Evolutionary conservation across 83 land plant genomes (phyloP).

Genomic region (Thuja plicata): DNA sequence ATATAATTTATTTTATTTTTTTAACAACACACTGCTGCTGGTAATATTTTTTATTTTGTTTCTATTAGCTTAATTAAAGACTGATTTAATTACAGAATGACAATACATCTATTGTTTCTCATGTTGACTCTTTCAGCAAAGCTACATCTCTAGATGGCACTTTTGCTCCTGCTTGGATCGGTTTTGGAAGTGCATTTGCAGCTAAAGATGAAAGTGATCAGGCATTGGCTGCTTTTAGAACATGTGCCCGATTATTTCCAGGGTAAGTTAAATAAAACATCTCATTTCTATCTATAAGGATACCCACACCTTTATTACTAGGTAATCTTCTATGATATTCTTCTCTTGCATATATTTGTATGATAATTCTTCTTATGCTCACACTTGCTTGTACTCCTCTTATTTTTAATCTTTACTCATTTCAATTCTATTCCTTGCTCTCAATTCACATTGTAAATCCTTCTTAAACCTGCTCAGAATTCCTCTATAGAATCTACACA

Average conservation of each 20-base stretch:
- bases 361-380: too few species aligned
- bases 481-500: too few species aligned
- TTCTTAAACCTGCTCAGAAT: too few species aligned
- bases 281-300: not conserved
- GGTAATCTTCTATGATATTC: not conserved
- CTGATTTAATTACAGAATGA: not conserved
- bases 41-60: not conserved
- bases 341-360: too few species aligned
- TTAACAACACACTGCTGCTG: not conserved
- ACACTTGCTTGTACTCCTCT: too few species aligned
- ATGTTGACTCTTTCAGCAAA: slow-evolving; percentile 54
- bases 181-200: slow-evolving; percentile 94
- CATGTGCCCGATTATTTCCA: slow-evolving; percentile 93
- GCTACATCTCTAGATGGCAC: slow-evolving; percentile 86
- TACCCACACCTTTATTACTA: not conserved
- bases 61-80: not conserved
- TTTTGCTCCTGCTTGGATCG: slow-evolving; percentile 97
- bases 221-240: slow-evolving; percentile 92
- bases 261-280: slow-evolving; percentile 50
- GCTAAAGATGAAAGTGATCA: slow-evolving; percentile 97
- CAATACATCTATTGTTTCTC: not conserved
- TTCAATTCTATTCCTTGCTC: too few species aligned
- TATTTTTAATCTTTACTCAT: too few species aligned
- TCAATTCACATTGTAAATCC: too few species aligned
- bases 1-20: not conserved